A percentile compares a stretch with the other conserved stretches of the same genome.
These are phyloP conservation scores for Pichia manshurica DNA, from an alignment of 805 yeast species.

Conservation along the genomic window DNA sequence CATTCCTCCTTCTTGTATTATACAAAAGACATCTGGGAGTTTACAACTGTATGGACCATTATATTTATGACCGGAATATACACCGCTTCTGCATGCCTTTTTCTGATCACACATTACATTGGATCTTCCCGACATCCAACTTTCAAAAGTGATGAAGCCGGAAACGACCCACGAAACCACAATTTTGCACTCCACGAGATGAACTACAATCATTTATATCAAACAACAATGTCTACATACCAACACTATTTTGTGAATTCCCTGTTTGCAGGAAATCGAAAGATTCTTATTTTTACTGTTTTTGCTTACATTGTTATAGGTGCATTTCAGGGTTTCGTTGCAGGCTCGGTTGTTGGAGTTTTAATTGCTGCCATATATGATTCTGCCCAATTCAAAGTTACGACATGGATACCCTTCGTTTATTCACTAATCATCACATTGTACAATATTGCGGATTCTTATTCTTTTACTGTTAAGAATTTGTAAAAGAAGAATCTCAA, in stretches of 20 bases:
- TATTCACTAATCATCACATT: constrained; percentile 68
- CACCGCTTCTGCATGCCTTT: constrained; percentile 56
- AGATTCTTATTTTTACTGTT: constrained; percentile 37
- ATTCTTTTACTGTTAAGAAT: constrained; percentile 46
- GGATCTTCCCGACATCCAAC: constrained; percentile 17
- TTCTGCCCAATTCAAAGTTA: constrained; percentile 80
- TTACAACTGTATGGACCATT: constrained; percentile 77
- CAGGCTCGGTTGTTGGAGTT: constrained; percentile 76
- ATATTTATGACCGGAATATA: constrained; percentile 63
- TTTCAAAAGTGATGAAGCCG: not conserved
- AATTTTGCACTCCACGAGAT: constrained; percentile 4
- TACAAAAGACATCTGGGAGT: constrained; percentile 69
- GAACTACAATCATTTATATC: constrained; percentile 2
- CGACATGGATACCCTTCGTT: constrained; percentile 91
- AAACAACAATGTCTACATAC: constrained; percentile 5
- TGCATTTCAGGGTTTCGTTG: constrained; percentile 54
- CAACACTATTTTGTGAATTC: constrained; percentile 8
- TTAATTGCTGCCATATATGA: constrained; percentile 68
- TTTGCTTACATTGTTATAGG: constrained; percentile 48
- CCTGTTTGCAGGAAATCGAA: constrained; percentile 5
- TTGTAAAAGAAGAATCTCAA: not conserved
- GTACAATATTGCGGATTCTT: constrained; percentile 61
- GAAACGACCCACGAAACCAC: not conserved
- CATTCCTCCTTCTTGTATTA: constrained; percentile 58
- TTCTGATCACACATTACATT: constrained; percentile 45